Conservation (phyloP, 306 rosid genomes). For the Rosa chinensis region DNA sequence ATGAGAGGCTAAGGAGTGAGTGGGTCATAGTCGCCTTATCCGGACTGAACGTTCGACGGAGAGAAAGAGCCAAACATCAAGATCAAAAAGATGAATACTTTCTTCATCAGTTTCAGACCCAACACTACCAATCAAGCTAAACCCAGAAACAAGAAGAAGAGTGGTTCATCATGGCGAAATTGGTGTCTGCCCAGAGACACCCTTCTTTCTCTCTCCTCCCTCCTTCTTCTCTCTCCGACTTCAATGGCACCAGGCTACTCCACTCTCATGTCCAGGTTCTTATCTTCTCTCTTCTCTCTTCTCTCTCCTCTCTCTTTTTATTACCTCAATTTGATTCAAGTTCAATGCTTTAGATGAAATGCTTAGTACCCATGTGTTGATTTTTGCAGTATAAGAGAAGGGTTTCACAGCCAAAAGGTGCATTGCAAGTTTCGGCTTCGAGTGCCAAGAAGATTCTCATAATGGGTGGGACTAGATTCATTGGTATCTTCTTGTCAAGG, state of each 20-base stretch:
- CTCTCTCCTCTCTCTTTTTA: conserved; percentile 1
- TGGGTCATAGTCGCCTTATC: conserved; percentile 71
- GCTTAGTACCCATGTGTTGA: neutral
- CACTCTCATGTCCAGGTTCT: conserved; percentile 73
- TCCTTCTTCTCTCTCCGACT: conserved; percentile 87
- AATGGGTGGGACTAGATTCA: conserved; percentile 96
- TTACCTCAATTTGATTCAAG: neutral
- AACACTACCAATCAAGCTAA: neutral
- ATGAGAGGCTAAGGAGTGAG: conserved; percentile 57
- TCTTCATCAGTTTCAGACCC: conserved; percentile 19
- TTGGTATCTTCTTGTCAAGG: conserved; percentile 89
- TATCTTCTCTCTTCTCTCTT: neutral
- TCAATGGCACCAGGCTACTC: conserved; percentile 75
- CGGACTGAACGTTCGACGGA: conserved; percentile 28
- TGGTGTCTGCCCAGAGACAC: conserved; percentile 57
- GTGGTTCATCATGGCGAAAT: conserved; percentile 58
- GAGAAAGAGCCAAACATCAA: conserved; percentile 34
- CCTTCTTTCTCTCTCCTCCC: conserved; percentile 75
- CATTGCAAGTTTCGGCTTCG: conserved; percentile 64
- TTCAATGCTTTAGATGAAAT: neutral
- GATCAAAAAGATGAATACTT: conserved; percentile 16
- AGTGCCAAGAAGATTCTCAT: conserved; percentile 81
- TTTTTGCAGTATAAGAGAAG: conserved; percentile 60
- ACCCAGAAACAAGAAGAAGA: conserved; percentile 18
- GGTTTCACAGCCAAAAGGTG: conserved; percentile 58